phyloP scores from a whole-genome alignment of 2,329 filamentous ascomycete genomes.

The Penicillium sp. region DNA sequence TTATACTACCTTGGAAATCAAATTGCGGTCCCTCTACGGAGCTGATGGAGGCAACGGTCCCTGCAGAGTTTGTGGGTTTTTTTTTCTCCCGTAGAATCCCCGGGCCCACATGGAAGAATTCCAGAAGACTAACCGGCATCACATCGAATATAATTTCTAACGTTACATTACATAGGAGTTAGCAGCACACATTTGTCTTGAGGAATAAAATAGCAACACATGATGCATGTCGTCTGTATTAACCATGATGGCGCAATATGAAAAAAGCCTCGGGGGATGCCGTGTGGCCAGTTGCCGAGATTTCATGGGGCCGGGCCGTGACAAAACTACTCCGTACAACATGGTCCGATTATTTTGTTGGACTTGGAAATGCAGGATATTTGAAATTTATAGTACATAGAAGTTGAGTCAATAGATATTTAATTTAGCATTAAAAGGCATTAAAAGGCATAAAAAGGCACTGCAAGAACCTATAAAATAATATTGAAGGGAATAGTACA shows the following conservation, averaged over 20 bases:
- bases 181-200: neutral
- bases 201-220: neutral
- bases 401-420: neutral
- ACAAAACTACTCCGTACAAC: neutral
- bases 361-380: neutral
- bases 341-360: too few relatives aligned
- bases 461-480: too few relatives aligned
- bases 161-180: neutral
- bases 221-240: neutral
- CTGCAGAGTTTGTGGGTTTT: neutral
- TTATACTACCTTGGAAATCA: constrained; percentile 10
- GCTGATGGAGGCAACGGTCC: neutral
- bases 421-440: neutral
- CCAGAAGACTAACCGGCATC: neutral
- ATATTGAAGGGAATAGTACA: neutral
- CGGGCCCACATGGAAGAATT: neutral
- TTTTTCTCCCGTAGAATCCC: neutral
- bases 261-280: neutral
- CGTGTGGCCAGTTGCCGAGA: neutral
- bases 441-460: too few relatives aligned
- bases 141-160: neutral
- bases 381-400: neutral
- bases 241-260: neutral
- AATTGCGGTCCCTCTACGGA: neutral
- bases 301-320: neutral